These are phyloP conservation scores for Sanghuangporus weigelae DNA, from an alignment of 1,284 basidiomycete species.

Conservation along the genomic window DNA sequence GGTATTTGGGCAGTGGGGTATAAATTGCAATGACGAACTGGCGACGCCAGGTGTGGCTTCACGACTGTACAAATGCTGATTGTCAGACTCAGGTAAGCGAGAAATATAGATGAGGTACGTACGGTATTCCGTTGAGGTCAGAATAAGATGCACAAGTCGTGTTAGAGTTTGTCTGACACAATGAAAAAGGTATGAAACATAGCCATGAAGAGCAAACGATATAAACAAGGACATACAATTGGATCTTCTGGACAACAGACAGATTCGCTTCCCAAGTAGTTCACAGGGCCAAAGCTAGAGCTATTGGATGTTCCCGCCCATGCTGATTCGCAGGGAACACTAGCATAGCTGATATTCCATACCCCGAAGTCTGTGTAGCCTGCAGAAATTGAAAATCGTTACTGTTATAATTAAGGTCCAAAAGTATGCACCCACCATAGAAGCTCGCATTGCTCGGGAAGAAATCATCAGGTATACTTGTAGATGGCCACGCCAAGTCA, in stretches of 20 bases:
- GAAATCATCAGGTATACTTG: slow-evolving; percentile 62
- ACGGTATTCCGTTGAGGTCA: slow-evolving; percentile 62
- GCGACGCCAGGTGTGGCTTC: slow-evolving; percentile 12
- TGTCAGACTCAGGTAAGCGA: neutral
- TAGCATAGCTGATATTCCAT: slow-evolving; percentile 72
- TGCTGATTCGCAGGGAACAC: slow-evolving; percentile 48
- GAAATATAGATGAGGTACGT: slow-evolving; percentile 26
- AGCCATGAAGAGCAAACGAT: neutral
- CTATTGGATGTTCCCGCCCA: slow-evolving; percentile 59
- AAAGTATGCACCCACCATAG: slow-evolving; percentile 38
- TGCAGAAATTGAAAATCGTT: slow-evolving; percentile 19
- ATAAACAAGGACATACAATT: slow-evolving; percentile 35
- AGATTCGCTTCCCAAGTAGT: slow-evolving; percentile 42
- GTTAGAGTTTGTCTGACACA: slow-evolving; percentile 38
- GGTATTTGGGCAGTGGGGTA: neutral
- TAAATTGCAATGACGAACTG: neutral
- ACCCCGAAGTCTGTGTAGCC: slow-evolving; percentile 69
- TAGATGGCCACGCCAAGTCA: slow-evolving; percentile 69
- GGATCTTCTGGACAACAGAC: slow-evolving; percentile 70
- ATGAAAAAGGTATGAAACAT: neutral
- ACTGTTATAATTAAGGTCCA: neutral
- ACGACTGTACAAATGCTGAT: neutral
- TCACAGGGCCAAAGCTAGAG: slow-evolving; percentile 61
- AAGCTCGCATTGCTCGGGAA: slow-evolving; percentile 63
- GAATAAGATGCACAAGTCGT: slow-evolving; percentile 69